Conservation (phyloP, 2,329 filamentous ascomycete genomes). For the Raffaelea ambrosiae region DNA sequence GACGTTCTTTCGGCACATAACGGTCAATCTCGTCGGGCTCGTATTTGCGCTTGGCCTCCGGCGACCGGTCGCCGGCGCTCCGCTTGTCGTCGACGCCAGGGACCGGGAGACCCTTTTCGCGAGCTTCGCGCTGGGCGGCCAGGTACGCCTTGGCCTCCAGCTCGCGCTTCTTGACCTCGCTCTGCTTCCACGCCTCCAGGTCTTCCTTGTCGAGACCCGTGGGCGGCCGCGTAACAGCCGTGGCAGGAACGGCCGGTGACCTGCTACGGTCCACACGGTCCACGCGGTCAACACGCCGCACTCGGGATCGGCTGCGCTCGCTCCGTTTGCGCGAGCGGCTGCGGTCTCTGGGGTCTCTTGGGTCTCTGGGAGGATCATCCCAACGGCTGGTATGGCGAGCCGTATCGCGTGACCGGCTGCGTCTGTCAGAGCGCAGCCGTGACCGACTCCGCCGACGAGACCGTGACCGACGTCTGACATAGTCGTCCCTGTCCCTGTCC, state of each 20-base stretch:
- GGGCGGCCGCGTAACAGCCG: slow-evolving; percentile 23
- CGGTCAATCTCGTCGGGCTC: slow-evolving; percentile 36
- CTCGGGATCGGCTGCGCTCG: slow-evolving; percentile 20
- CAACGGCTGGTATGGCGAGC: too few species aligned
- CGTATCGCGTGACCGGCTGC: neutral
- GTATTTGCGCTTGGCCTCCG: slow-evolving; percentile 30
- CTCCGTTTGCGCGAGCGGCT: slow-evolving; percentile 20
- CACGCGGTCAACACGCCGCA: slow-evolving; percentile 13
- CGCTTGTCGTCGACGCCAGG: slow-evolving; percentile 49
- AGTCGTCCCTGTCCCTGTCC: neutral
- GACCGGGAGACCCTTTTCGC: slow-evolving; percentile 48
- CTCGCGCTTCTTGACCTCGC: slow-evolving; percentile 53
- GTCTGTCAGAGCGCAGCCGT: neutral
- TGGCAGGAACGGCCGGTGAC: slow-evolving; percentile 16
- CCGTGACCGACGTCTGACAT: slow-evolving; percentile 1
- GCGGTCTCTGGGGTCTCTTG: neutral
- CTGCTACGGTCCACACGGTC: slow-evolving; percentile 37
- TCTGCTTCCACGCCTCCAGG: slow-evolving; percentile 49
- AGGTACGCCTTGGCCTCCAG: slow-evolving; percentile 57
- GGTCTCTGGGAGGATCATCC: too few species aligned
- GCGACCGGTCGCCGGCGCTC: slow-evolving; percentile 30
- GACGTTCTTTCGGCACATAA: slow-evolving; percentile 36
- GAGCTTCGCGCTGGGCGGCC: slow-evolving; percentile 52
- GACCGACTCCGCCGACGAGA: slow-evolving; percentile 8
- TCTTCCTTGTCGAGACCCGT: slow-evolving; percentile 36